Conservation (phyloP, 805 yeast species). For the Kodamaea fukazawae region DNA sequence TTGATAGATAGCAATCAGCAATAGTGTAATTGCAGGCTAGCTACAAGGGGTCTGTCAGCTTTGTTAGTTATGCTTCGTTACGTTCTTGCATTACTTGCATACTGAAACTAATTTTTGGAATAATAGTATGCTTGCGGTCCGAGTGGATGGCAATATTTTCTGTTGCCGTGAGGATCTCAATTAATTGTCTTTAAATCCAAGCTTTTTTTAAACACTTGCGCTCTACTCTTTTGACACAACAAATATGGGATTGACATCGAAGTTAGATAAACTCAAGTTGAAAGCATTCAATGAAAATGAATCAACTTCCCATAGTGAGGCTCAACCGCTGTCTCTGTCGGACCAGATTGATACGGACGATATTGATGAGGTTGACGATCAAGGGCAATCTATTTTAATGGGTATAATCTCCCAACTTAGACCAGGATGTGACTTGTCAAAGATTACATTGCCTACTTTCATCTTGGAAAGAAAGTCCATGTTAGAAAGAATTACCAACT, state of each 20-base stretch:
- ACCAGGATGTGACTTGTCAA: slow-evolving; percentile 86
- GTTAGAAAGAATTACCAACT: slow-evolving; percentile 93
- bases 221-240: neutral
- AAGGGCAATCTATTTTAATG: slow-evolving; percentile 81
- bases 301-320: neutral
- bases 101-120: too few species aligned
- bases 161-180: too few species aligned
- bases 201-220: neutral
- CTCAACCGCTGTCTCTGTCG: neutral
- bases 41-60: too few species aligned
- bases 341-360: slow-evolving; percentile 49
- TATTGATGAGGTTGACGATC: slow-evolving; percentile 87
- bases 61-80: too few species aligned
- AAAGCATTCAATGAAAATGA: slow-evolving; percentile 13
- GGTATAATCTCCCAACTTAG: slow-evolving; percentile 88
- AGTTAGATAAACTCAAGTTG: slow-evolving; percentile 25
- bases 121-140: too few species aligned
- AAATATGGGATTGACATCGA: slow-evolving; percentile 30
- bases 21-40: too few species aligned
- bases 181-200: too few species aligned
- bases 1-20: neutral
- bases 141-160: too few species aligned
- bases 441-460: slow-evolving; percentile 93
- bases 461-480: slow-evolving; percentile 92
- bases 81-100: too few species aligned